Base-by-base conservation (phyloP, 148 eudicot species). In the Vaccinium corymbosum region DNA sequence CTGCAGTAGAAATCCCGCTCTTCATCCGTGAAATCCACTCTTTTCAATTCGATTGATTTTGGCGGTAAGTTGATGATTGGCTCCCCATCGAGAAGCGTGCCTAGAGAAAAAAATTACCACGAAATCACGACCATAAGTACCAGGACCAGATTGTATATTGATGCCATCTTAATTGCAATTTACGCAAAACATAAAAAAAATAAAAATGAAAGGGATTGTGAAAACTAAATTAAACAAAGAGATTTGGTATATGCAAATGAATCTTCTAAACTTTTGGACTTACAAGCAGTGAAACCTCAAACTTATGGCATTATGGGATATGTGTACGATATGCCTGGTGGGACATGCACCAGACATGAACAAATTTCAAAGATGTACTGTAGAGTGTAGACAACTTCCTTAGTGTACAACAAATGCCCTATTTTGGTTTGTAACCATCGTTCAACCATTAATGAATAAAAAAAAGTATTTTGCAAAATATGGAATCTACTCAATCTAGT, bases 21-120 rank as follows among this genome's bases (percentile, higher is more conserved):
- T 81, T 92, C 94, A 38, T 82, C 53, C 7, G 98, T 90, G 70
- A 97, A 97, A 68, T 95, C 99, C 82, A 97, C 94, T 88, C 87
- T 94, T 89, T 86, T 93, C 89, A 97, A 82, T 81, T 87, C 91
- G 55, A 97, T 89, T 29, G 89, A 86, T 89, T 97, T 97, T 7
- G 98, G 98, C 11, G 99, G 99, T 76, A 97, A 86, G 78, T 83
- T 88, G 46, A 94, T 92, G 27, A 97, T 97, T 74, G 99, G 99
- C 88, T 95, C 85, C 9, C 99, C 99, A 85, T 97, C 98, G 85
- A 97, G 90, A 85, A 89, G 90, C 17, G 94, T 95, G 76, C 94
- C 99, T 97, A 50, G 2, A 84, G 66, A 55, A 88, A 90, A 82
- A 73, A 61, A 76, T 70, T 35, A 80, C 77, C 42, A 75, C 12